phyloP scores from a whole-genome alignment of 305 asterid genomes.

The Fraxinus albicans region DNA sequence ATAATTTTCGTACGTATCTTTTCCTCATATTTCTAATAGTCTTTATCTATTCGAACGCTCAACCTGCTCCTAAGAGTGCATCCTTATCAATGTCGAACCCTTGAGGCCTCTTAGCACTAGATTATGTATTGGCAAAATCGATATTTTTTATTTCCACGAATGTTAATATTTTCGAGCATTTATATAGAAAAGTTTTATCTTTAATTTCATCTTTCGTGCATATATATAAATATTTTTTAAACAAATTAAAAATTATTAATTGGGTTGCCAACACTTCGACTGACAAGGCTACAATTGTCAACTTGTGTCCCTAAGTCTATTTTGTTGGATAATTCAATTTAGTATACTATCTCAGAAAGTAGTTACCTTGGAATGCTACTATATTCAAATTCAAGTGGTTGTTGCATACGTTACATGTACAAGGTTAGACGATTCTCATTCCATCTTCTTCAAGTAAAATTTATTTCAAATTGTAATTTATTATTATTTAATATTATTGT shows the following conservation, averaged over 20 bases:
- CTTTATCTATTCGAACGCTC: neutral
- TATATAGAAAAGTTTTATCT: neutral
- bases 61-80: neutral
- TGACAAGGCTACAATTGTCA: neutral
- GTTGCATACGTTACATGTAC: neutral
- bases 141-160: no score
- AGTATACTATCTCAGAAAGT: neutral
- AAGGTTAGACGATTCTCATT: neutral
- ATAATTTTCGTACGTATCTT: neutral
- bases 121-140: no score
- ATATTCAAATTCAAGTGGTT: neutral
- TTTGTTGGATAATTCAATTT: neutral
- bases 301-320: neutral
- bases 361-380: neutral
- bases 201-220: neutral
- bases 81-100: neutral
- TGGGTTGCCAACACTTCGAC: neutral
- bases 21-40: neutral
- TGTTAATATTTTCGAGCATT: neutral
- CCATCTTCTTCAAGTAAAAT: neutral
- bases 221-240: neutral
- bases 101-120: no score
- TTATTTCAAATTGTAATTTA: neutral
- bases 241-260: neutral
- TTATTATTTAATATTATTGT: neutral